Evolutionary conservation across 257 asterid genomes (phyloP), one percentile per base, ranked within the genome.

Genomic region (Solanum megistacrolobum): DNA sequence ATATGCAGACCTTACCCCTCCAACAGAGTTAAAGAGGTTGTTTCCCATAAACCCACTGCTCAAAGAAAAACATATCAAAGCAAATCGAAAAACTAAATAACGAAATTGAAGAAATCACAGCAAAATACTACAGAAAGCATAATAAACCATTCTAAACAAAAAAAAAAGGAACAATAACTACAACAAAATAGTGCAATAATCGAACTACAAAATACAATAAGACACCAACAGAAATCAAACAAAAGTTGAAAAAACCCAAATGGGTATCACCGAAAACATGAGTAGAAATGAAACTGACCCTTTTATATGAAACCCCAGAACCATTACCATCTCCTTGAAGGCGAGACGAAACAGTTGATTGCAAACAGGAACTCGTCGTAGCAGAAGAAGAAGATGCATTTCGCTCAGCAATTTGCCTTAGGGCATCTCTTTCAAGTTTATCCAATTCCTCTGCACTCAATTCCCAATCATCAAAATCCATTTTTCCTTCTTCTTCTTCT

Each of bases 401-500:
- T 72, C 98, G 96, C 83, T 92, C 93, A 3, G 96, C 93, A 89
- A 95, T 89, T 89, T 92, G 95, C 89, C 83, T 88, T 12, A 93
- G 31, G 69, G 99, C 99, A 73, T 93, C 93, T 89, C 94, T 93
- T 90, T 96, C 99, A 55, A 96, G 95, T 27, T 81, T 88, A 69
- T 96, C 99, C 90, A 94, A 43, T 69, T 94, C 97, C 90, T 96
- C 98, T 8, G 89, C 90, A 87, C 98, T 95, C 87, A 94, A 41
- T 36, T 92, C 98, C 99, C 98, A 95, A 62, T 94, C 98, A 88
- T 96, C 99, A 92, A 94, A 89, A 27, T 89, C 88, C 92, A 83
- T 88, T 34, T 13, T 13, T 55, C 23, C 36, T 25, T 55, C 72
- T 83, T 71, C 38, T 18, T 86, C 31, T 55, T 43, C 66, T 55